Evolutionary conservation across 768 basidiomycete genomes (phyloP).

Genomic region (Cystobasidium tubakii): DNA sequence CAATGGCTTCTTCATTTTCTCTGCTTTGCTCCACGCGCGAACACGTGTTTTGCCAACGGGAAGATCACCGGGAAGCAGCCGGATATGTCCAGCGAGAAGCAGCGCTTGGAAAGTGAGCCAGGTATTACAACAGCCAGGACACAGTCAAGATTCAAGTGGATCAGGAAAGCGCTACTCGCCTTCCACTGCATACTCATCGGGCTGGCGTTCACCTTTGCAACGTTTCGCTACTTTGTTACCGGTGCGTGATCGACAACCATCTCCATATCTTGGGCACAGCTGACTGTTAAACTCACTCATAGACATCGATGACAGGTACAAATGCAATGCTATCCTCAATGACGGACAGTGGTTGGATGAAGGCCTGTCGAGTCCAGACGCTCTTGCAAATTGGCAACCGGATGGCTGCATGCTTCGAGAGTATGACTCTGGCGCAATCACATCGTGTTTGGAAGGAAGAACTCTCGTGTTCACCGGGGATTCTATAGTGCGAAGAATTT

Average conservation of each 20-base stretch:
- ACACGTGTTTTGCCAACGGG: no score
- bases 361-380: slow-evolving; percentile 43
- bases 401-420: slow-evolving; percentile 71
- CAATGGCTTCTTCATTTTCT: no score
- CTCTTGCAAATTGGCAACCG: slow-evolving; percentile 69
- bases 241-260: slow-evolving; percentile 37
- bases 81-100: no score
- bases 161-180: background rate
- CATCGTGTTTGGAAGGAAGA: slow-evolving; percentile 46
- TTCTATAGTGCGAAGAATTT: slow-evolving; percentile 73
- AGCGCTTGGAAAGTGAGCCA: no score
- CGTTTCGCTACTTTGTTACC: slow-evolving; percentile 39
- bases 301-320: slow-evolving; percentile 70
- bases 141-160: background rate
- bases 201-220: slow-evolving; percentile 40
- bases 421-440: slow-evolving; percentile 57
- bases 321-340: slow-evolving; percentile 65
- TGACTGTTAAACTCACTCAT: background rate
- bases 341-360: slow-evolving; percentile 73
- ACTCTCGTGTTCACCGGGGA: slow-evolving; percentile 77
- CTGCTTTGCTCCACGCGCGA: no score
- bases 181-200: slow-evolving; percentile 40
- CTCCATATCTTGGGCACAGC: background rate
- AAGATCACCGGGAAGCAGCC: no score
- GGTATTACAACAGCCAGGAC: no score